Percentiles rank a stretch among this genome's conserved stretches.
Evolutionary conservation across 805 yeast genomes (phyloP).

Genomic region (Myxozyma neotropica): DNA sequence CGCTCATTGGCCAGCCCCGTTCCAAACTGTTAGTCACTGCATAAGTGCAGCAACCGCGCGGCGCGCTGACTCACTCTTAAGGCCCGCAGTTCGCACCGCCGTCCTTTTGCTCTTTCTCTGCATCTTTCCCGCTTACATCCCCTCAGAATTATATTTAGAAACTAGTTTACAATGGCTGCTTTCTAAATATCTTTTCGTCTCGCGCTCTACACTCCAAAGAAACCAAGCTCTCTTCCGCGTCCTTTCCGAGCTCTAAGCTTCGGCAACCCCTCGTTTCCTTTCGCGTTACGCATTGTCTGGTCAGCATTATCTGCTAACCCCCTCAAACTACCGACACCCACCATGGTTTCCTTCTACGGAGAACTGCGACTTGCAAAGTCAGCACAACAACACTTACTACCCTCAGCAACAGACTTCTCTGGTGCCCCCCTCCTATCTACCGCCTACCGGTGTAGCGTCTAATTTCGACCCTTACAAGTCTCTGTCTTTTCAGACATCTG

Average conservation of each 20-base stretch:
- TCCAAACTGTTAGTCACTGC: conserved; percentile 23
- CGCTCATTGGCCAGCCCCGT: conserved; percentile 19
- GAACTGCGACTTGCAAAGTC: conserved; percentile 17
- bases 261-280: conserved; percentile 14
- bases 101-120: not conserved
- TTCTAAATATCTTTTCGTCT: conserved; percentile 12
- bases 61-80: conserved; percentile 22
- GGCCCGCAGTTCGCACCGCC: conserved; percentile 9
- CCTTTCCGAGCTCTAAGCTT: conserved; percentile 14
- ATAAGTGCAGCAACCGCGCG: conserved; percentile 3
- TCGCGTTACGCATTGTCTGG: conserved; percentile 31
- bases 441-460: conserved; percentile 6
- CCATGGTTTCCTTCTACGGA: conserved; percentile 26
- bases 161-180: conserved; percentile 18
- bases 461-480: not conserved
- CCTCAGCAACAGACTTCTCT: not conserved
- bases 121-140: not conserved
- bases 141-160: conserved; percentile 6
- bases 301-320: conserved; percentile 22
- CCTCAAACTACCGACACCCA: conserved; percentile 16
- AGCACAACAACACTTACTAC: not conserved
- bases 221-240: not conserved
- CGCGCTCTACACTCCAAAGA: conserved; percentile 5
- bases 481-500: not conserved
- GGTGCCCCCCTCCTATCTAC: not conserved